Conservation (phyloP, 1,139 yeast genomes). For the Diutina sp. region DNA sequence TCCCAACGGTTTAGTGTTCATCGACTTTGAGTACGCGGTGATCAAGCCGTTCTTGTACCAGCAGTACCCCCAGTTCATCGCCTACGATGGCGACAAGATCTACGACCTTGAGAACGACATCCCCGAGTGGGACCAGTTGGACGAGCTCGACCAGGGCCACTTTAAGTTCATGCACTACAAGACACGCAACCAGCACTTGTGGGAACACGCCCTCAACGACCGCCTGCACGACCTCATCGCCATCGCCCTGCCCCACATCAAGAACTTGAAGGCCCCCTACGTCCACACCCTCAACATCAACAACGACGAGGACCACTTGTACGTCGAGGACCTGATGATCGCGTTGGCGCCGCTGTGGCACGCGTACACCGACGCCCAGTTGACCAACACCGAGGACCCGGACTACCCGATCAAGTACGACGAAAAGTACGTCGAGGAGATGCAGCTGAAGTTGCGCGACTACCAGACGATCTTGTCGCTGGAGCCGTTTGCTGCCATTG, state of each 20-base stretch:
- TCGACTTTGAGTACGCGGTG: constrained; percentile 73
- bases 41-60: constrained; percentile 74
- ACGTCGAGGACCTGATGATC: constrained; percentile 53
- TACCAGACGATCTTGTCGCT: constrained; percentile 58
- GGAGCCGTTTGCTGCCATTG: constrained; percentile 80
- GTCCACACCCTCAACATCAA: constrained; percentile 54
- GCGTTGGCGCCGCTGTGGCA: constrained; percentile 73
- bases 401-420: constrained; percentile 52
- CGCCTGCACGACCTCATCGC: constrained; percentile 57
- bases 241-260: constrained; percentile 67
- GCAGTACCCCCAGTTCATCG: constrained; percentile 70
- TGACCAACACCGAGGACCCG: constrained; percentile 31
- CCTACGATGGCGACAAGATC: constrained; percentile 79
- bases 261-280: constrained; percentile 54
- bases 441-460: constrained; percentile 44
- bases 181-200: constrained; percentile 81
- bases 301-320: constrained; percentile 47
- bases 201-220: constrained; percentile 68
- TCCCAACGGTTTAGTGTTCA: constrained; percentile 19
- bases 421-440: constrained; percentile 40
- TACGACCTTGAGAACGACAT: constrained; percentile 64
- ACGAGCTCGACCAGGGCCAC: constrained; percentile 64
- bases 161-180: constrained; percentile 77
- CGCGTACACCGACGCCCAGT: constrained; percentile 47
- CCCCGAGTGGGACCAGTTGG: constrained; percentile 53